These are phyloP conservation scores for Trypanosoma mega DNA, from an alignment of 208 protist genomes.

Conservation along the genomic window DNA sequence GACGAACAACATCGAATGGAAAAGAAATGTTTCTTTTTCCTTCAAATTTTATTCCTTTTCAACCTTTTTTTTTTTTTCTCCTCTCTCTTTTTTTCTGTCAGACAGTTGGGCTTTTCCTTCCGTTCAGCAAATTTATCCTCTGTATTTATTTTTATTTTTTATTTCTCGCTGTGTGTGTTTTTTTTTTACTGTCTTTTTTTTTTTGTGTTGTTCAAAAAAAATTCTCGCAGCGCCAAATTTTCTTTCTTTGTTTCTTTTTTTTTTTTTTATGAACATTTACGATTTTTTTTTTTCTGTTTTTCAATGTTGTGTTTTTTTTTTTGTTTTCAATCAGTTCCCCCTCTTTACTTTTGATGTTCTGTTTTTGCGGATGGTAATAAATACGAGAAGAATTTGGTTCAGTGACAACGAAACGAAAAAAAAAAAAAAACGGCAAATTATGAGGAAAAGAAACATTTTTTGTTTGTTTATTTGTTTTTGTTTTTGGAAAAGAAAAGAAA, in stretches of 20 bases:
- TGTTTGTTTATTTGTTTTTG: slow-evolving; percentile 1
- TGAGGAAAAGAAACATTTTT: background rate
- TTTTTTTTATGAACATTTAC: too few relatives aligned
- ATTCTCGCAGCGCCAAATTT: too few relatives aligned
- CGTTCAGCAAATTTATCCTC: slow-evolving; percentile 15
- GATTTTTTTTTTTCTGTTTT: background rate
- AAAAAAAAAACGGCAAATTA: background rate
- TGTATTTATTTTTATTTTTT: too few relatives aligned
- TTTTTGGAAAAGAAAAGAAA: slow-evolving; percentile 16
- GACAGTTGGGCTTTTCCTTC: background rate
- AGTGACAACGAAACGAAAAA: slow-evolving; percentile 5
- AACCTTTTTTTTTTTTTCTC: slow-evolving; percentile 25
- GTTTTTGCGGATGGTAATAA: background rate
- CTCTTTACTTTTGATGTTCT: too few relatives aligned
- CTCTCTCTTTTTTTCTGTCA: slow-evolving; percentile 28
- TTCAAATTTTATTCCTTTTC: background rate
- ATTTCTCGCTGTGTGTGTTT: slow-evolving; percentile 30
- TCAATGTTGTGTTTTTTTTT: background rate
- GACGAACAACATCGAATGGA: slow-evolving; percentile 25
- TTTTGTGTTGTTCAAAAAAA: slow-evolving; percentile 14
- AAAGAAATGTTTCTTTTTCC: background rate
- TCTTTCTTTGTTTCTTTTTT: too few relatives aligned
- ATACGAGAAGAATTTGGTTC: too few relatives aligned
- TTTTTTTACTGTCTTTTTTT: background rate
- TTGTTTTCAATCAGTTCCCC: background rate